Conservation (phyloP, 805 yeast genomes). For the Vanderwaltozyma verrucispora region DNA sequence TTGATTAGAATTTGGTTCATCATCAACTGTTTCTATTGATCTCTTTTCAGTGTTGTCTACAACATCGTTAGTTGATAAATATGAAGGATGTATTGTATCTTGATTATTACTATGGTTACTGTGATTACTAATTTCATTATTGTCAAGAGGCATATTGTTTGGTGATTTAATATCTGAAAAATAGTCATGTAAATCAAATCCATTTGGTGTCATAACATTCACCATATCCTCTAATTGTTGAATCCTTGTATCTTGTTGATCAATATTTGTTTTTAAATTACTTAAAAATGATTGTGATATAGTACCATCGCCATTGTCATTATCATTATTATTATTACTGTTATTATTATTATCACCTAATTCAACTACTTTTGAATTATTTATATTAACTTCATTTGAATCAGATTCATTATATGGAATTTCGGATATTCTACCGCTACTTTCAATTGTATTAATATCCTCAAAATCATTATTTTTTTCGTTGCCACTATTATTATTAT, state of each 20-base stretch:
- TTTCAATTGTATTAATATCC: constrained; percentile 1
- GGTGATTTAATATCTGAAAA: background rate
- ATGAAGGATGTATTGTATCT: background rate
- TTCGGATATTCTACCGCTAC: constrained; percentile 16
- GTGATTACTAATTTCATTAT: background rate
- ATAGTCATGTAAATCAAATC: constrained; percentile 1
- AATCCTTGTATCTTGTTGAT: constrained; percentile 24
- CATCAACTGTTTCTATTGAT: background rate
- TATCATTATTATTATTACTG: background rate
- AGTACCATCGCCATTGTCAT: background rate
- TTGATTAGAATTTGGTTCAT: background rate
- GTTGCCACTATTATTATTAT: background rate
- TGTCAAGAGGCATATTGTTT: background rate
- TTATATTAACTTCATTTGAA: background rate
- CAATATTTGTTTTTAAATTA: constrained; percentile 21
- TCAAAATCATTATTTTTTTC: no score
- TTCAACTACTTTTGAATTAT: no score
- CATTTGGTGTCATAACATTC: constrained; percentile 5
- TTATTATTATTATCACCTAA: no score
- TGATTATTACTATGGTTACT: background rate
- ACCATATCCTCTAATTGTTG: constrained; percentile 26
- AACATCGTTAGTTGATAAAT: background rate
- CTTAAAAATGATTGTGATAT: background rate
- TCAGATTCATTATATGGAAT: constrained; percentile 17
- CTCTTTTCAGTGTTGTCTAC: background rate